These are phyloP conservation scores for Backusella circina DNA, from an alignment of 192 early-diverging fungal genomes.

Conservation along the genomic window DNA sequence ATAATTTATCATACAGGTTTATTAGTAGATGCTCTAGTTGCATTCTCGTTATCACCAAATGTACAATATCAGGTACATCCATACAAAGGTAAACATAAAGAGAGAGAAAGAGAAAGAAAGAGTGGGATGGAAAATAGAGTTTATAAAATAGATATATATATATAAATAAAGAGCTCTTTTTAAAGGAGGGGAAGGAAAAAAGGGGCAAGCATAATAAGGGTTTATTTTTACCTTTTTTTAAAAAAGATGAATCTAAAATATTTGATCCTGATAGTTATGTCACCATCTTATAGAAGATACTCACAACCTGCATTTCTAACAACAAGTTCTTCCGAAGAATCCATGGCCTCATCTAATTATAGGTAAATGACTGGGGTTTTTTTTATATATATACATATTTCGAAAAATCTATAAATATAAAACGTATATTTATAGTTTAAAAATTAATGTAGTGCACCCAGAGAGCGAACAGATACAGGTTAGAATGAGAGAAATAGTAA, in stretches of 20 bases:
- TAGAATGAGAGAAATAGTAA: not conserved
- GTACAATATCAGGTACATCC: not conserved
- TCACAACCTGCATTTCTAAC: not conserved
- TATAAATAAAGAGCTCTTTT: not conserved
- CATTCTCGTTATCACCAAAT: not conserved
- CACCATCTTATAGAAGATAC: not conserved
- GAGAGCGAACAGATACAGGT: not conserved
- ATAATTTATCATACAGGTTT: slow-evolving; percentile 3
- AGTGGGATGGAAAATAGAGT: not conserved
- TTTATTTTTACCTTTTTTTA: not conserved
- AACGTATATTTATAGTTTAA: not conserved
- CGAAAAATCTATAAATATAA: not conserved
- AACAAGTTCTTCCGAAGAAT: not conserved
- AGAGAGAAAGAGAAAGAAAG: not conserved
- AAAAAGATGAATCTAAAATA: not conserved
- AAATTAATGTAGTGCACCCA: not conserved
- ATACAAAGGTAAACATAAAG: slow-evolving; percentile 5
- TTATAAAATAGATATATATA: not conserved
- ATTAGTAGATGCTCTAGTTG: not conserved
- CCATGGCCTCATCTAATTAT: not conserved
- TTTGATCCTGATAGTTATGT: not conserved
- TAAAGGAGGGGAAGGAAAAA: not conserved
- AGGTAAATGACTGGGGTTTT: not conserved
- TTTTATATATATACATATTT: not conserved
- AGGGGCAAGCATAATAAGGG: not conserved